Evolutionary conservation across 169 alveolate species (phyloP), one percentile per base, ranked within the genome.

Genomic region (Eimeria brunetti): DNA sequence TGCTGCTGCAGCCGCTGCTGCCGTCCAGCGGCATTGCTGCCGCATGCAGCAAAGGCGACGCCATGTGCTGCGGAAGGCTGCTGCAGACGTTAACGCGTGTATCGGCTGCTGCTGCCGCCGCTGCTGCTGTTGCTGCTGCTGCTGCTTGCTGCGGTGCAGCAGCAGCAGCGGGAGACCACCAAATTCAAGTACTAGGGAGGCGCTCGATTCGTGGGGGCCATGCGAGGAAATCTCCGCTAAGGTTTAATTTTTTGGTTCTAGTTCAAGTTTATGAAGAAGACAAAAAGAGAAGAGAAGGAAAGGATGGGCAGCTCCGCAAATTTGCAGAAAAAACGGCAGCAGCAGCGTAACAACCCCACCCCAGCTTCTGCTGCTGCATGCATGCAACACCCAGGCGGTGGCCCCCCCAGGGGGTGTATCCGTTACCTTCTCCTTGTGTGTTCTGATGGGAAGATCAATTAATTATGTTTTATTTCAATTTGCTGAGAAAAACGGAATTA

Each of bases 141-240:
- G 88, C 88, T 78, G 88, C 88, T 27, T 78, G 88, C 81, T 71
- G 81, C 88, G 64, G 88, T 78, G 88, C 88, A 44, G 64, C 88
- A 44, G 88, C 88, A 78, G 88, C 88, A 46, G 88, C 88, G 64
- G 67, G 38, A 24, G 67, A 20, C 88, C 88, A 27, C 64, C 67
- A 24, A 46, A 24, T 46, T 27, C 38, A 78, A 44, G 85, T 46
- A 30, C 18, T 27, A 46, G 9, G 9, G 88, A 46, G 30, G 53
- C 22, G 81, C 1, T 71, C 30, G 9, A 11, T 7, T 71, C 7
- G 81, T 2, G 49, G 81, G 9, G 49, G 51, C 46, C 78, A 67
- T 67, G 49, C 78, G 78, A 14, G 7, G n/a, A 36, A n/a, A 9
- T 18, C 1, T 12, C 18, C 3, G 51, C 12, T 12, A n/a, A 36